Evolutionary conservation across 441 rosid genomes (phyloP), one percentile per base, ranked within the genome.

Genomic region (Aquilaria agallochum): DNA sequence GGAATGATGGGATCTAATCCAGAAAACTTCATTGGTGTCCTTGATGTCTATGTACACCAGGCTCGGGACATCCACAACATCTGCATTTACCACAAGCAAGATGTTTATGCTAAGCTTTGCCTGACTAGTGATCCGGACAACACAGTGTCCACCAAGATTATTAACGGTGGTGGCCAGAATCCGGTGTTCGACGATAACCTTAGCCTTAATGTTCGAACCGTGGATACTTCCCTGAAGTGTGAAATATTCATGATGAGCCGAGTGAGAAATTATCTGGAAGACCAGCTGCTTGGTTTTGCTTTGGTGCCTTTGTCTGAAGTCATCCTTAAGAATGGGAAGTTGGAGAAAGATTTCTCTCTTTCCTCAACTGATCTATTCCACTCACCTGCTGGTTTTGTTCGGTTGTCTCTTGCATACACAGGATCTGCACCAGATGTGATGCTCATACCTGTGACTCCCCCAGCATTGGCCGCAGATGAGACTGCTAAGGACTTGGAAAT

Each of bases 61-160:
- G 99, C 99, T n/a, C 80, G 99, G 71, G 99, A 95, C 71, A 92
- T 95, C 64, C 99, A 95, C 0, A 95, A 95, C 88, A 86, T 95
- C 71, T 95, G 99, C 87, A 95, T 95, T 78, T 95, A 95, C 86
- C 99, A 95, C 74, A 95, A 95, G 85, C 99, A 95, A 80, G 99
- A 95, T 74, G 99, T 95, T 63, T 95, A 95, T 78, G 98, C 98
- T 53, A 95, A 88, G 92, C 78, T 92, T 75, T 90, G 95, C 72
- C 78, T 95, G 59, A 92, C 96, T 33, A 81, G 83, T 67, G 88
- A 92, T 64, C 99, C 98, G 7, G 92, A 88, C 53, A 80, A 65
- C 74, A 66, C 87, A 1, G 90, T 81, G 48, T 81, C 99, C 44
- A 83, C 99, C 79, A 92, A 87, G 58, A 95, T 77, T 80, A 92